Evolutionary conservation across 352 stramenopile species (phyloP).

Genomic region (Phytophthora pluvialis): DNA sequence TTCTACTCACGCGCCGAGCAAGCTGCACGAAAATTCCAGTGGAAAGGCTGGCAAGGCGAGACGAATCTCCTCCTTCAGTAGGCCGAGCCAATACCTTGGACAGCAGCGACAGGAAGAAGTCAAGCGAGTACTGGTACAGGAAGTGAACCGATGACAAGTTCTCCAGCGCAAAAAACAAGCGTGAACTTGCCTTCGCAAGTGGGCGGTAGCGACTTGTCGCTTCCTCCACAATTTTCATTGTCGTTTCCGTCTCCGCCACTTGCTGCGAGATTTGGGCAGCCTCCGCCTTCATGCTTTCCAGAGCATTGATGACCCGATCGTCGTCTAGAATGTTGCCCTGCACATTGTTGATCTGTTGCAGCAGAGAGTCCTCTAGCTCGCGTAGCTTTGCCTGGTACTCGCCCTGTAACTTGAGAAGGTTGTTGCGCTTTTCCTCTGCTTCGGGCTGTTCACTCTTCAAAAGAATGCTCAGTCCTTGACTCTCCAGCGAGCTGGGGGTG

Average conservation of each 20-base stretch:
- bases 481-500: constrained; percentile 98
- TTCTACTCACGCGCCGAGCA: constrained; percentile 92
- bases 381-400: constrained; percentile 98
- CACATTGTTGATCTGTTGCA: constrained; percentile 98
- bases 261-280: constrained; percentile 96
- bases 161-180: constrained; percentile 94
- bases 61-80: constrained; percentile 31
- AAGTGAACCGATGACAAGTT: constrained; percentile 97
- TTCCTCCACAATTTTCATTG: constrained; percentile 85
- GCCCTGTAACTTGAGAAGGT: constrained; percentile 97
- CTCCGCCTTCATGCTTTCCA: constrained; percentile 98
- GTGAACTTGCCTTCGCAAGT: constrained; percentile 90
- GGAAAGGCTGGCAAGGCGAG: constrained; percentile 73
- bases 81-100: constrained; percentile 88
- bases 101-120: constrained; percentile 98
- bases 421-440: constrained; percentile 95
- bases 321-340: constrained; percentile 99
- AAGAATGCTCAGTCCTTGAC: constrained; percentile 95
- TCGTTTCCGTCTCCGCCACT: constrained; percentile 81
- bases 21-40: constrained; percentile 92
- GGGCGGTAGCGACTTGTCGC: constrained; percentile 96
- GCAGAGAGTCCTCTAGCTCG: constrained; percentile 98
- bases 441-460: constrained; percentile 98
- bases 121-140: constrained; percentile 98
- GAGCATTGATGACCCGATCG: constrained; percentile 98